Base-by-base conservation (phyloP, 2,329 filamentous ascomycete species). In the Fusarium albidum region DNA sequence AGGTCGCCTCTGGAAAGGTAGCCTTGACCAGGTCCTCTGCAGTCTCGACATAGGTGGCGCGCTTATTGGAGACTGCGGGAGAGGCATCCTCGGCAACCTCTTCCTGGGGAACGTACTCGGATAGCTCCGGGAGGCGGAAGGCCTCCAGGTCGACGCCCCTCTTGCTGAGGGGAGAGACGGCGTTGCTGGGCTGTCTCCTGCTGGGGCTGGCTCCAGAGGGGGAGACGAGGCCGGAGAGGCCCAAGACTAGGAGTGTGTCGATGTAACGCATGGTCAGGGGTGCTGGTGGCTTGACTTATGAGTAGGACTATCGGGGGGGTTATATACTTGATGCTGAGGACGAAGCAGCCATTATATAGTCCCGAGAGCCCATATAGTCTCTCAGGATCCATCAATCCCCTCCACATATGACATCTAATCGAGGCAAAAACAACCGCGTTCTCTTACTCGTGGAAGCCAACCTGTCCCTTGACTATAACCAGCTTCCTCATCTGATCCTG, bases 11-110 rank as follows among this genome's bases (percentile, higher is more conserved):
- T 2, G 76, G 75, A 3, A 49, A 65, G 4, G 68, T 47, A 8
- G 65, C 69, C 69, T 78, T 76, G 31, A 81, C 71, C 28, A 79
- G 63, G n/a, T 74, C 74, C 5, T 69, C 76, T 3, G 79, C 79
- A 12, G 76, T 75, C 32, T 76, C 72, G 15, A 80, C 69, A 42
- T 79, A 80, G 25, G 70, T 68, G 9, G 62, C 71, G 29, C 71
- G 68, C 51, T 62, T n/a, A n/a, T n/a, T 68, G 9, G 52, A 35
- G 14, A 64, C 32, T 13, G 47, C 69, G 29, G 71, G 49, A 9
- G 58, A 42, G n/a, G n/a, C n/a, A 18, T 60, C 54, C 9, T 61
- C 55, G 13, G 61, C 44, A 10, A 68, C 55, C 7, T 63, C 34
- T 1, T 61, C 51, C 8, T 63, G 57, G 14, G 56, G 14, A 3